A percentile compares a stretch with the other conserved stretches of the same genome.
phyloP scores from a whole-genome alignment of 257 asterid genomes.

The Ajuga chamaepitys region DNA sequence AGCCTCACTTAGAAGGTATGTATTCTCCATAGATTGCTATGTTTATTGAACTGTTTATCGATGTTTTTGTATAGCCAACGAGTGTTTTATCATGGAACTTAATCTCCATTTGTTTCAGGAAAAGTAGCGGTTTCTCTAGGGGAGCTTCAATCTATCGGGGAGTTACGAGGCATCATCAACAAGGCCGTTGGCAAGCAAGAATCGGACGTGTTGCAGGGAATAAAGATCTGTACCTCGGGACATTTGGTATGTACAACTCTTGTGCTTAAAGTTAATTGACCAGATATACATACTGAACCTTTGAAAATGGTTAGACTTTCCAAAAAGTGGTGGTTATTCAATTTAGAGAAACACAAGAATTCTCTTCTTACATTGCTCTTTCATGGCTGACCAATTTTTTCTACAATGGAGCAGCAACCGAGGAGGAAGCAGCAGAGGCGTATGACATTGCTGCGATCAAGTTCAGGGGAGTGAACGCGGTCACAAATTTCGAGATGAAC shows the following conservation, averaged over 20 bases:
- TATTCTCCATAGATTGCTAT: not conserved
- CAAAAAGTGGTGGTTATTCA: no score
- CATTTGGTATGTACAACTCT: slow-evolving; percentile 47
- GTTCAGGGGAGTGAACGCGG: slow-evolving; percentile 78
- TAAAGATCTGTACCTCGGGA: slow-evolving; percentile 89
- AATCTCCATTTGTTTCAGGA: slow-evolving; percentile 32
- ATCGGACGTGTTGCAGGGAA: slow-evolving; percentile 97
- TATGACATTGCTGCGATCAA: slow-evolving; percentile 96
- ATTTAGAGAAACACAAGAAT: no score
- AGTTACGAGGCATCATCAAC: slow-evolving; percentile 98
- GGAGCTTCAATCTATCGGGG: slow-evolving; percentile 91
- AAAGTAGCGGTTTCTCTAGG: slow-evolving; percentile 88
- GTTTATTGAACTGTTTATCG: not conserved
- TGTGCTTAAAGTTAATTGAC: not conserved
- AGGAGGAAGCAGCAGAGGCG: slow-evolving; percentile 99
- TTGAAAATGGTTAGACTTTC: no score
- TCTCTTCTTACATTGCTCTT: no score
- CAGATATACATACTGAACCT: no score
- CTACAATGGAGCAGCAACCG: slow-evolving; percentile 49
- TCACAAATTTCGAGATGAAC: slow-evolving; percentile 87
- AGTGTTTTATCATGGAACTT: not conserved
- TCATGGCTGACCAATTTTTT: not conserved
- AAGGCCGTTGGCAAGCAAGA: slow-evolving; percentile 99
- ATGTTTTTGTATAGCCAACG: not conserved
- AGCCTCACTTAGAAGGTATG: slow-evolving; percentile 82